phyloP scores from a whole-genome alignment of 1,139 yeast genomes.

The Pichia sp. region DNA sequence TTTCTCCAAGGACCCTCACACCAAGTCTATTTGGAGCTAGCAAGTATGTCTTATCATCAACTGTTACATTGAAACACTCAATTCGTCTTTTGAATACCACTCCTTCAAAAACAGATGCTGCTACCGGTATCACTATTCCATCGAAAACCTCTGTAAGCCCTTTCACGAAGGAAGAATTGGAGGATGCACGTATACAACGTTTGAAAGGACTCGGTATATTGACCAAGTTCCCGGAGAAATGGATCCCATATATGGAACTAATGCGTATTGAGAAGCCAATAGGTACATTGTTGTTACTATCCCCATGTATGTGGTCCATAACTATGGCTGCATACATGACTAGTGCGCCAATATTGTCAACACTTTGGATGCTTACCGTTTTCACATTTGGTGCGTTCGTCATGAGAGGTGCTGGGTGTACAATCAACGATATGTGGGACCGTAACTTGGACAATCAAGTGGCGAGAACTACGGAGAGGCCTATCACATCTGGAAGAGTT shows the following conservation, averaged over 20 bases:
- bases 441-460: slow-evolving; percentile 78
- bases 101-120: too few species aligned
- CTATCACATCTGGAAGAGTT: slow-evolving; percentile 84
- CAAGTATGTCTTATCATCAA: too few species aligned
- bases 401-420: slow-evolving; percentile 98
- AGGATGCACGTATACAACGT: slow-evolving; percentile 50
- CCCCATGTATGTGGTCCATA: slow-evolving; percentile 81
- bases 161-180: slow-evolving; percentile 50
- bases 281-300: slow-evolving; percentile 74
- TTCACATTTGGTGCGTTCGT: slow-evolving; percentile 80
- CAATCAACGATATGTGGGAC: slow-evolving; percentile 86
- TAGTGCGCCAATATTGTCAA: slow-evolving; percentile 58
- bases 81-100: too few species aligned
- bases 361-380: slow-evolving; percentile 50
- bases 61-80: too few species aligned
- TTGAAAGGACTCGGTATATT: slow-evolving; percentile 54
- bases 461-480: slow-evolving; percentile 80
- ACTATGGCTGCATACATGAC: slow-evolving; percentile 78
- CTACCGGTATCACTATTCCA: too few species aligned
- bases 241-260: slow-evolving; percentile 87
- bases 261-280: slow-evolving; percentile 92
- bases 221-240: slow-evolving; percentile 54
- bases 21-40: too few species aligned
- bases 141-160: slow-evolving; percentile 1
- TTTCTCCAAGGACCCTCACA: too few species aligned